A percentile compares a stretch with the other conserved stretches of the same genome.
Evolutionary conservation across 1,139 yeast genomes (phyloP).

Genomic region (Geotrichum bryndzae): DNA sequence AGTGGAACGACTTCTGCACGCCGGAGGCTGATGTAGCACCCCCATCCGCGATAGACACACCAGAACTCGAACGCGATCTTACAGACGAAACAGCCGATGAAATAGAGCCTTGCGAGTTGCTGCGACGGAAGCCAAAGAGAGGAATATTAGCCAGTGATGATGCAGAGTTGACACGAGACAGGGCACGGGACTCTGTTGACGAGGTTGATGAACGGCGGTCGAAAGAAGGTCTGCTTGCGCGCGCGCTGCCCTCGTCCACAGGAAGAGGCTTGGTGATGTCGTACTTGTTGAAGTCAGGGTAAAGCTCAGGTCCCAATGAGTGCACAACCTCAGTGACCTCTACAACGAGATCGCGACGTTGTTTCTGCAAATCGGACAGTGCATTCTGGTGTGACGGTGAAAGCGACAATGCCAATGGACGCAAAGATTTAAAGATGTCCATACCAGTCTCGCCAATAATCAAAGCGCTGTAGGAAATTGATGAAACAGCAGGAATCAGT

Average conservation of each 20-base stretch:
- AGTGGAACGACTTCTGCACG: conserved; percentile 21
- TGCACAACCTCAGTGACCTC: conserved; percentile 65
- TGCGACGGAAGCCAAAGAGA: conserved; percentile 38
- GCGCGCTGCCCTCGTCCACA: conserved; percentile 1
- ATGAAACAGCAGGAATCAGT: conserved; percentile 53
- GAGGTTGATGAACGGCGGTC: conserved; percentile 16
- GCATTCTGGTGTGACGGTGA: conserved; percentile 43
- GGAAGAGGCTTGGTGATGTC: conserved; percentile 40
- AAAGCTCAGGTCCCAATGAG: conserved; percentile 67
- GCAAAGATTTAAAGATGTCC: conserved; percentile 75
- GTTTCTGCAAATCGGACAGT: conserved; percentile 50
- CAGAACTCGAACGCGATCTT: conserved; percentile 10
- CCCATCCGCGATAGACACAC: conserved; percentile 2
- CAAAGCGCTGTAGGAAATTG: conserved; percentile 80
- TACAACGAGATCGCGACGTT: conserved; percentile 49
- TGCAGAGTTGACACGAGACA: conserved; percentile 49
- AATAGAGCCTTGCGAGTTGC: conserved; percentile 7
- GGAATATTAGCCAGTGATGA: conserved; percentile 53
- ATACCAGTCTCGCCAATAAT: conserved; percentile 89
- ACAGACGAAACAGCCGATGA: neutral
- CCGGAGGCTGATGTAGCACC: conserved; percentile 16
- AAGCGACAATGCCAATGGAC: conserved; percentile 75
- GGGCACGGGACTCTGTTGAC: conserved; percentile 43
- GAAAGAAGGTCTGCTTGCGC: neutral
- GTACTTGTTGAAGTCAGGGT: conserved; percentile 60